Base-by-base conservation (phyloP, 1,284 basidiomycete genomes). In the Moesziomyces sp. region DNA sequence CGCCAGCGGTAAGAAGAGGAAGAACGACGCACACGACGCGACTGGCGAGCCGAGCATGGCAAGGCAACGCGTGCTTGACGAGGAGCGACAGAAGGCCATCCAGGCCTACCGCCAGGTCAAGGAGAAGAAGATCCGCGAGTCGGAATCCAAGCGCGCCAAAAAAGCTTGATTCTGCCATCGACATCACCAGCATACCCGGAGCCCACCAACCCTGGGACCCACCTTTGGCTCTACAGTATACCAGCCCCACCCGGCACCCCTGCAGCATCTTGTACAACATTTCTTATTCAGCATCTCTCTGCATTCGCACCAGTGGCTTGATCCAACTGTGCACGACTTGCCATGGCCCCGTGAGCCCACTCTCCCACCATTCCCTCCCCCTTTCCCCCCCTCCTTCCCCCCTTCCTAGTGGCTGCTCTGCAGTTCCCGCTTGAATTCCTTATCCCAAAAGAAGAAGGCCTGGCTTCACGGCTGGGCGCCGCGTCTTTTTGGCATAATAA, bases 21-120 rank as follows among this genome's bases (percentile, higher is more conserved):
- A 67, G 46, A 45, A 43, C 21, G 58, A 47, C 19, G 47, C 42
- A 30, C 21, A 7, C 26, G 52, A 55, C 7, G 34, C 45, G 2
- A 46, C 42, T 4, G 14, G 55, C 18, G 49, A 75, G 61, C 77
- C 69, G n/a, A 79, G 76, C 64, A 68, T 74, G 62, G 78, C 77
- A 21, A 57, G 78, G 38, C 77, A 80, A 51, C 64, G 67, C 10
- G 72, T 81, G 23, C 71, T 79, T 24, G 74, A 78, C 35, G 69
- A 78, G 44, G 79, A 80, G 64, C 65, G 73, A 28, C 49, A 78
- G 24, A 72, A 69, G 40, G 77, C 62, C 34, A 75, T 82, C 58
- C 59, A 67, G 38, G 60, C 67, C n/a, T 82, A 82, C 49, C 73
- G 80, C 2, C 60, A 67, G 64, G 57, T 58, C 57, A 82, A 82